phyloP scores from a whole-genome alignment of 1,139 yeast genomes.

The Ogataea hybrid region DNA sequence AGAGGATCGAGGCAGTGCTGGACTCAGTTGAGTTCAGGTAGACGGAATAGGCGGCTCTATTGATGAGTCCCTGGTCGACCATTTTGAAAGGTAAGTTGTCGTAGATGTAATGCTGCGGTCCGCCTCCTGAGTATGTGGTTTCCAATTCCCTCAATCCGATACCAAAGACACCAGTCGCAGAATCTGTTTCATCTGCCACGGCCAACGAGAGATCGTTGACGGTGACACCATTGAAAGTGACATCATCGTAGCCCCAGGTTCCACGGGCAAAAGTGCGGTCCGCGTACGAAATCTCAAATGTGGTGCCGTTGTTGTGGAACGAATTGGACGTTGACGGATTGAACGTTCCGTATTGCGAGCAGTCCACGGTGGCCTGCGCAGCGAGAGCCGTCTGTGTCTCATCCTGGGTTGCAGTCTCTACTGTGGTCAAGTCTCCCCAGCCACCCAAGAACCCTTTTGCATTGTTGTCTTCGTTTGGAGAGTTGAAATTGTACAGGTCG shows the following conservation, averaged over 20 bases:
- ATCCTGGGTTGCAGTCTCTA: conserved; percentile 1
- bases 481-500: conserved; percentile 10
- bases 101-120: conserved; percentile 35
- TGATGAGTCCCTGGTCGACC: conserved; percentile 49
- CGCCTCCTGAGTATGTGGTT: conserved; percentile 36
- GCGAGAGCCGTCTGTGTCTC: conserved; percentile 1
- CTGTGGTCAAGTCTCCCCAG: background rate
- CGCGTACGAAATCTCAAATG: conserved; percentile 56
- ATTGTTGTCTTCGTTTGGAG: background rate
- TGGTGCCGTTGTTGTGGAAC: conserved; percentile 45
- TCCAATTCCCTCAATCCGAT: conserved; percentile 57
- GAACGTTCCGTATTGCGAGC: conserved; percentile 49
- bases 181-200: conserved; percentile 51
- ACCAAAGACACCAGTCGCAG: conserved; percentile 59
- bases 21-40: conserved; percentile 42
- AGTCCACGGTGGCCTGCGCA: conserved; percentile 29
- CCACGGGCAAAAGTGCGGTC: conserved; percentile 64
- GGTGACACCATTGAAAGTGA: conserved; percentile 41
- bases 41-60: conserved; percentile 52
- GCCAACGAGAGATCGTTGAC: conserved; percentile 55
- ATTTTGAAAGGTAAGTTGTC: conserved; percentile 59
- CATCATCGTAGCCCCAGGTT: conserved; percentile 59
- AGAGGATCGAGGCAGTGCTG: conserved; percentile 45
- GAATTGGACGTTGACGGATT: conserved; percentile 45
- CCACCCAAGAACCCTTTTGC: background rate